These are phyloP conservation scores for Pontederia crassipes DNA, from an alignment of 176 grass and related monocot species.

Conservation along the genomic window DNA sequence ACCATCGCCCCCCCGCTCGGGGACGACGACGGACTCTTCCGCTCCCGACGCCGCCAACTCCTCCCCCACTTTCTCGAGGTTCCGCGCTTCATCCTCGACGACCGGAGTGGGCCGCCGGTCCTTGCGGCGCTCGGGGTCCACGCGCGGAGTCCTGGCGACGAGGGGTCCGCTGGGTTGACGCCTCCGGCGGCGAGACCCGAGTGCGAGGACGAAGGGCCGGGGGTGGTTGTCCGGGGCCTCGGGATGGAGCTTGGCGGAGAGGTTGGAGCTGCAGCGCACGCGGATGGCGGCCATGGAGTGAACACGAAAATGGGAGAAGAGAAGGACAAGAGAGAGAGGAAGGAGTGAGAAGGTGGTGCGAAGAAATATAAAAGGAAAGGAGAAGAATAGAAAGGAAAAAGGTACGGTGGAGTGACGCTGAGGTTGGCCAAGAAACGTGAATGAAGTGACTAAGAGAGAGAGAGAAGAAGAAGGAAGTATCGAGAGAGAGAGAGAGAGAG, in stretches of 20 bases:
- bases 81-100: neutral
- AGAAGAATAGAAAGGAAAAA: neutral
- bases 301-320: neutral
- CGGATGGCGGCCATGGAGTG: neutral
- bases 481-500: too few relatives aligned
- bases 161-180: neutral
- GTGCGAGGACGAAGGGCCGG: neutral
- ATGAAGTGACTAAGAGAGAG: too few relatives aligned
- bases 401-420: neutral
- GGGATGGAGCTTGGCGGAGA: neutral
- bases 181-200: neutral
- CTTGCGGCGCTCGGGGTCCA: neutral
- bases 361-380: neutral
- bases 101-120: neutral
- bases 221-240: neutral
- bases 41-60: too few relatives aligned
- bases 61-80: neutral
- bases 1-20: too few relatives aligned
- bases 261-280: neutral
- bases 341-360: neutral
- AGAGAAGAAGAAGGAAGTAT: too few relatives aligned
- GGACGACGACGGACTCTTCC: too few relatives aligned
- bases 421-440: neutral
- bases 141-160: neutral
- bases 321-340: neutral